These are phyloP conservation scores for Gnaphalium uliginosum DNA, from an alignment of 129 eudicot genomes.

Conservation along the genomic window DNA sequence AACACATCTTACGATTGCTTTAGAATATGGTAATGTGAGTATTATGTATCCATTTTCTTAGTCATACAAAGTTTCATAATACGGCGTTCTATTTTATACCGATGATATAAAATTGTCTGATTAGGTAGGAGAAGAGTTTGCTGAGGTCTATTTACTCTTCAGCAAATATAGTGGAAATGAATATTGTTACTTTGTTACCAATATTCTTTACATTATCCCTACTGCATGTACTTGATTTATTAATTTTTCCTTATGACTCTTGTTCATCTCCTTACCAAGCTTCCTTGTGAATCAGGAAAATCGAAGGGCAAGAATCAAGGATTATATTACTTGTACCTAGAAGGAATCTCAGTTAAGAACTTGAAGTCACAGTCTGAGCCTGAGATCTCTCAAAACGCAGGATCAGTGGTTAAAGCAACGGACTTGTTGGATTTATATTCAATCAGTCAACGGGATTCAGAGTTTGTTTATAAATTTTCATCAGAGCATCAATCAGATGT, in stretches of 20 bases:
- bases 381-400: constrained; percentile 43
- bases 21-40: background rate
- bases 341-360: constrained; percentile 79
- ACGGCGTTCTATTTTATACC: background rate
- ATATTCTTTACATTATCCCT: background rate
- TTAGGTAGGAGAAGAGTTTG: background rate
- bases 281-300: constrained; percentile 56
- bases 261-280: background rate
- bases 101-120: background rate
- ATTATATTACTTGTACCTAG: constrained; percentile 83
- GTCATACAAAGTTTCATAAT: background rate
- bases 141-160: background rate
- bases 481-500: constrained; percentile 80
- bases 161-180: background rate
- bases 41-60: background rate
- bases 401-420: constrained; percentile 44
- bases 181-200: background rate
- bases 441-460: constrained; percentile 77
- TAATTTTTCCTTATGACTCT: background rate
- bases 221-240: background rate
- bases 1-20: background rate
- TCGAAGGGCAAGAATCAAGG: constrained; percentile 90
- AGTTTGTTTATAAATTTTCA: constrained; percentile 67
- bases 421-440: constrained; percentile 75
- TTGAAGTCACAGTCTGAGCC: constrained; percentile 72